Evolutionary conservation across 202 grass and related monocot species (phyloP).

Genomic region (Schoenoplectus tabernaemontani): DNA sequence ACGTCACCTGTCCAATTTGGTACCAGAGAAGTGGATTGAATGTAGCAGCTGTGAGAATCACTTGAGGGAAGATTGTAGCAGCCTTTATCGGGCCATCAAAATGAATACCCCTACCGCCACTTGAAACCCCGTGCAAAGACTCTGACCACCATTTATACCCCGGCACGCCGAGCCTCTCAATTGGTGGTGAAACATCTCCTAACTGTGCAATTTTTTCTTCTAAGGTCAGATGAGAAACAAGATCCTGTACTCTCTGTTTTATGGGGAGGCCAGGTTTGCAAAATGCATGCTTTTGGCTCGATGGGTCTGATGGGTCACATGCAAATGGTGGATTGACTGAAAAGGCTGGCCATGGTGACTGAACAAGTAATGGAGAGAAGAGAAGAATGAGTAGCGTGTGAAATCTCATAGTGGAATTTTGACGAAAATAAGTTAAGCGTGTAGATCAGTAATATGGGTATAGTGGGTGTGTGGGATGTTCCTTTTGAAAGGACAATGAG

Average conservation of each 20-base stretch:
- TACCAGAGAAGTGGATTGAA: conserved; percentile 63
- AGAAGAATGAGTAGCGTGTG: neutral
- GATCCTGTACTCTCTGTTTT: conserved; percentile 32
- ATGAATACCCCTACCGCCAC: conserved; percentile 45
- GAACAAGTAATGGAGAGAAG: neutral
- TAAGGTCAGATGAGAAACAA: conserved; percentile 36
- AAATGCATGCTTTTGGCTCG: conserved; percentile 21
- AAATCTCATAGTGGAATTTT: conserved; percentile 8
- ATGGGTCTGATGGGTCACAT: conserved; percentile 19
- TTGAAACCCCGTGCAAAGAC: conserved; percentile 56
- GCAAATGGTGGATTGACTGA: conserved; percentile 32
- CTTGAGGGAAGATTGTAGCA: conserved; percentile 75
- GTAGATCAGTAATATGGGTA: neutral
- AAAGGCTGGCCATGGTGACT: neutral
- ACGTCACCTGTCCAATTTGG: conserved; percentile 54
- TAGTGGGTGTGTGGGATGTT: conserved; percentile 12
- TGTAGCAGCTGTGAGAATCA: conserved; percentile 57
- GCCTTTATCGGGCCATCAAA: conserved; percentile 30
- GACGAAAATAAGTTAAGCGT: neutral
- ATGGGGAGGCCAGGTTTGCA: conserved; percentile 30
- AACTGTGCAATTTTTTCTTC: conserved; percentile 54
- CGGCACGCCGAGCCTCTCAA: conserved; percentile 47
- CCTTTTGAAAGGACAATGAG: neutral
- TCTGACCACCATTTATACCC: conserved; percentile 74
- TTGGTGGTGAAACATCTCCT: conserved; percentile 28